phyloP scores from a whole-genome alignment of 495 filamentous ascomycete genomes.

The Talaromyces ruber region DNA sequence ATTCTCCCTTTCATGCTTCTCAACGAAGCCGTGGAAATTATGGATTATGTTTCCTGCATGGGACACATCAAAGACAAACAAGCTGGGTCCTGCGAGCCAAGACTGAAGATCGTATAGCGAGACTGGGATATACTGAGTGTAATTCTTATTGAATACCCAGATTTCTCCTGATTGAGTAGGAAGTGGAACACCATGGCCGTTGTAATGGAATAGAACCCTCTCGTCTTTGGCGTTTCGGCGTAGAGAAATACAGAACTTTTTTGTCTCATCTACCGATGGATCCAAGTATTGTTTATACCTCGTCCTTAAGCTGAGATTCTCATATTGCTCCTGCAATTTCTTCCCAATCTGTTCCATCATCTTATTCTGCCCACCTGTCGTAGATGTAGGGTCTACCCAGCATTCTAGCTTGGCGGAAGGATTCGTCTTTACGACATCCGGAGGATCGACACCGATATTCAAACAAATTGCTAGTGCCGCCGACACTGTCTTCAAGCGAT shows the following conservation, averaged over 20 bases:
- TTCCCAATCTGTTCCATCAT: slow-evolving; percentile 93
- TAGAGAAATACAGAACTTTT: slow-evolving; percentile 85
- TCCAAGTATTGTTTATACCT: slow-evolving; percentile 95
- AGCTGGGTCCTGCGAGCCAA: slow-evolving; percentile 90
- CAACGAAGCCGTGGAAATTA: slow-evolving; percentile 88
- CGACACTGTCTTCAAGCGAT: slow-evolving; percentile 92
- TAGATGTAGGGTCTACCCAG: slow-evolving; percentile 86
- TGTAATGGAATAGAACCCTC: slow-evolving; percentile 93
- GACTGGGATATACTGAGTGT: slow-evolving; percentile 97
- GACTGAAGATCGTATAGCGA: slow-evolving; percentile 92
- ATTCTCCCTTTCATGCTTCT: slow-evolving; percentile 87
- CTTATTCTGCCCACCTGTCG: slow-evolving; percentile 62
- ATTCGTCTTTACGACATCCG: slow-evolving; percentile 89
- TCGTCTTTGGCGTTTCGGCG: slow-evolving; percentile 92
- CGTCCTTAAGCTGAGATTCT: slow-evolving; percentile 85
- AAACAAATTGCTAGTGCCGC: slow-evolving; percentile 89
- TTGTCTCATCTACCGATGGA: slow-evolving; percentile 92
- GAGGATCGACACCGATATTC: slow-evolving; percentile 96
- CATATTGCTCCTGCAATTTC: slow-evolving; percentile 88
- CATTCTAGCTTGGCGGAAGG: slow-evolving; percentile 91
- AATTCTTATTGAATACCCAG: slow-evolving; percentile 98
- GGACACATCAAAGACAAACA: slow-evolving; percentile 97
- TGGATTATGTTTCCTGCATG: slow-evolving; percentile 91
- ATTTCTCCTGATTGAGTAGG: slow-evolving; percentile 95
- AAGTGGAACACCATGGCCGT: slow-evolving; percentile 96